Conservation (phyloP, 345 rosid genomes). For the Brassica incana region DNA sequence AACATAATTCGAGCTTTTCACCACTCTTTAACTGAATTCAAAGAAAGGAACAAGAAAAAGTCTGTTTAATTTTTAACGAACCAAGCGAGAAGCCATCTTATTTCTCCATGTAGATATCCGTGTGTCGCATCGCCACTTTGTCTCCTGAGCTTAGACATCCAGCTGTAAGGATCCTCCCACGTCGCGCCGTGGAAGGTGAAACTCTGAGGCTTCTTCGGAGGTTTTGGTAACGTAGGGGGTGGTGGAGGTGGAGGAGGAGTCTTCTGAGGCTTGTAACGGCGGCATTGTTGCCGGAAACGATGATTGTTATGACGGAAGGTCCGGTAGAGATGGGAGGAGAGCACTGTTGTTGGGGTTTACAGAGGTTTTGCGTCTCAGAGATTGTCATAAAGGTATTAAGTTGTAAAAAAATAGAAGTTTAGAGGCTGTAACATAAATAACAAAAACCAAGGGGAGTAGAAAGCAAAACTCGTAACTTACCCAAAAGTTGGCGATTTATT, state of each 20-base stretch:
- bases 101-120: constrained; percentile 91
- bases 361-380: constrained; percentile 18
- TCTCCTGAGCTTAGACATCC: constrained; percentile 87
- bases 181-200: constrained; percentile 66
- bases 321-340: constrained; percentile 41
- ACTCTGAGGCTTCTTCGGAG: constrained; percentile 76
- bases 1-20: no score
- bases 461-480: background rate
- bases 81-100: constrained; percentile 32
- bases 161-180: constrained; percentile 93
- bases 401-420: background rate
- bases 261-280: constrained; percentile 51
- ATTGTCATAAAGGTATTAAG: background rate
- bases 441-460: background rate
- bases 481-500: background rate
- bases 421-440: background rate
- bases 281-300: constrained; percentile 14
- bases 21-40: no score
- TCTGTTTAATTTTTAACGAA: no score
- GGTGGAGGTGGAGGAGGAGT: constrained; percentile 45
- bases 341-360: constrained; percentile 29
- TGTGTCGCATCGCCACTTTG: constrained; percentile 94
- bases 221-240: constrained; percentile 79
- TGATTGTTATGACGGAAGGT: constrained; percentile 26
- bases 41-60: no score